These are phyloP conservation scores for Yamadazyma pseudoaaseri DNA, from an alignment of 1,139 yeast genomes.

Conservation along the genomic window DNA sequence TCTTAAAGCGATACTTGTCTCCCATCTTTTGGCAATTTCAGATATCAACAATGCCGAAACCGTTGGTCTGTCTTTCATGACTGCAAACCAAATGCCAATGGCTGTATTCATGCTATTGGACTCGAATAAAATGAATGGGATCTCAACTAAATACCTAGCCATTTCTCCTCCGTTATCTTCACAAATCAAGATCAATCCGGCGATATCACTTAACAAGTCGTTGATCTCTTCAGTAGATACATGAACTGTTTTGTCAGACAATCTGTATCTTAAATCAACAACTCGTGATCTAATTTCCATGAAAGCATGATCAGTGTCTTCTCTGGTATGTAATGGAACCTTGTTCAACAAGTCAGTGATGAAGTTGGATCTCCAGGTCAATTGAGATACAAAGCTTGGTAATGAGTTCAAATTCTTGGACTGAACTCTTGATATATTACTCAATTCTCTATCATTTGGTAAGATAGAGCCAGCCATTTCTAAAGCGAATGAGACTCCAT, in stretches of 20 bases:
- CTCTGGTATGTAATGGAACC: constrained; percentile 30
- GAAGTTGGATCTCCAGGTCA: constrained; percentile 66
- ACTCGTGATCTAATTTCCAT: constrained; percentile 18
- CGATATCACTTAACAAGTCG: constrained; percentile 47
- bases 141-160: constrained; percentile 57
- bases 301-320: constrained; percentile 31
- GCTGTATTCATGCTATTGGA: constrained; percentile 64
- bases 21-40: constrained; percentile 71
- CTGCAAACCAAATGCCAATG: constrained; percentile 75
- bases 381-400: constrained; percentile 75
- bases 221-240: constrained; percentile 32
- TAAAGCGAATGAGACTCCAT: constrained; percentile 86
- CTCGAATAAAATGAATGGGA: constrained; percentile 71
- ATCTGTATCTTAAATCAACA: constrained; percentile 14
- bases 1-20: constrained; percentile 54
- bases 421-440: constrained; percentile 28
- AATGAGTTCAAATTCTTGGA: constrained; percentile 50
- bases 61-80: constrained; percentile 63
- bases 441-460: constrained; percentile 60
- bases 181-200: constrained; percentile 49
- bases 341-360: constrained; percentile 40
- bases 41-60: constrained; percentile 62
- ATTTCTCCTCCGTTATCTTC: constrained; percentile 50
- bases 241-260: constrained; percentile 13
- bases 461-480: constrained; percentile 79